Conservation (phyloP, 2,329 filamentous ascomycete genomes). For the Chaetomium sp. region DNA sequence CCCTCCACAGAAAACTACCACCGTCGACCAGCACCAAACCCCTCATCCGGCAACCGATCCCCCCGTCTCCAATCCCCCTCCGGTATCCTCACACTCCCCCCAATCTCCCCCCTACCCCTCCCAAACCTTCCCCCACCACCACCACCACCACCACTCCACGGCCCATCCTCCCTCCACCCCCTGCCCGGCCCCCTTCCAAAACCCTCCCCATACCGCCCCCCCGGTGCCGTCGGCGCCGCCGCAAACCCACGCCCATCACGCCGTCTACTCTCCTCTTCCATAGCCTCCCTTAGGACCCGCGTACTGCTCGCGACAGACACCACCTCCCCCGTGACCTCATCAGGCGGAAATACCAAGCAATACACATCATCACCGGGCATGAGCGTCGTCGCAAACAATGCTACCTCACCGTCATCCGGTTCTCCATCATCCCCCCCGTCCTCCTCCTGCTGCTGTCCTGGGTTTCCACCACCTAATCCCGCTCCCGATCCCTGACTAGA, state of each 20-base stretch:
- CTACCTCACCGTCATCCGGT: constrained; percentile 58
- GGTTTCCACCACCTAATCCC: constrained; percentile 19
- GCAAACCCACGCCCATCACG: background rate
- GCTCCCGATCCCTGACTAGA: constrained; percentile 28
- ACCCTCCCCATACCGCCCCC: constrained; percentile 24
- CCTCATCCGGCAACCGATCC: constrained; percentile 52
- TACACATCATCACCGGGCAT: constrained; percentile 85
- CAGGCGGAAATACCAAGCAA: constrained; percentile 71
- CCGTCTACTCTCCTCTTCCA: constrained; percentile 31
- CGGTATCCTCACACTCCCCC: constrained; percentile 31
- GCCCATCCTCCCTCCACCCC: constrained; percentile 2
- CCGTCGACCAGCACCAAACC: constrained; percentile 31
- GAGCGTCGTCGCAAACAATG: constrained; percentile 60
- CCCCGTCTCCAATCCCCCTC: constrained; percentile 62
- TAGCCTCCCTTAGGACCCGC: constrained; percentile 37
- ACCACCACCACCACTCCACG: constrained; percentile 1
- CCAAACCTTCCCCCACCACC: constrained; percentile 28
- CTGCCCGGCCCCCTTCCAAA: background rate
- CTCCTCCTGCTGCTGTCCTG: constrained; percentile 22
- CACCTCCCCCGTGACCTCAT: constrained; percentile 63
- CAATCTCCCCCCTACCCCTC: constrained; percentile 10
- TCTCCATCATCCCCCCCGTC: constrained; percentile 34
- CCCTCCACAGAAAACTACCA: constrained; percentile 26
- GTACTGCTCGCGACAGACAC: constrained; percentile 51
- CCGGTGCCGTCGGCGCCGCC: background rate